A percentile compares a stretch with the other conserved stretches of the same genome.
Evolutionary conservation across 2,329 filamentous ascomycete genomes (phyloP).

Genomic region (Fusarium xyrophilum): DNA sequence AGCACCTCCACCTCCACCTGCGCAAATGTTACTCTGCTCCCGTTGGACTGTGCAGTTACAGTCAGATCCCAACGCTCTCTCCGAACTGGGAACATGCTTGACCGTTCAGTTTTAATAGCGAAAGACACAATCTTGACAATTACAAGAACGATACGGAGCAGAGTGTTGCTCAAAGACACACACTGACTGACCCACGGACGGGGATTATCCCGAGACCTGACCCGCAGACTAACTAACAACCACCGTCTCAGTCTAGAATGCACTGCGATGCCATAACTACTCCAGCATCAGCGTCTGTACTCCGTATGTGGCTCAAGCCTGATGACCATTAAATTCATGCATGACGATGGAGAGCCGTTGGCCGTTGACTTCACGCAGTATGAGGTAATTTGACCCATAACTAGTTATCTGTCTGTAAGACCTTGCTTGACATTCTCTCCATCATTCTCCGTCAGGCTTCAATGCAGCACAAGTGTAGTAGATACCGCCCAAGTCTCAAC

Average conservation of each 20-base stretch:
- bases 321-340: slow-evolving; percentile 8
- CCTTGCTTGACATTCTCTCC: not conserved
- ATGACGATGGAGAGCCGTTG: not conserved
- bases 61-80: slow-evolving; percentile 18
- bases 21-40: not conserved
- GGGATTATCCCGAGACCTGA: slow-evolving; percentile 14
- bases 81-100: slow-evolving; percentile 9
- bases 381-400: slow-evolving; percentile 3
- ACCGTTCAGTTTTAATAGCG: not conserved
- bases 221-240: not conserved
- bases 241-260: not conserved
- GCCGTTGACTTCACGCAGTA: not conserved
- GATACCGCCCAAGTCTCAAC: not conserved
- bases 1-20: not conserved
- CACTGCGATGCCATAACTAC: not conserved
- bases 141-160: not conserved
- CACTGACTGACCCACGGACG: slow-evolving; percentile 3
- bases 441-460: not conserved
- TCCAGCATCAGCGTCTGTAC: not conserved
- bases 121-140: not conserved
- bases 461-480: not conserved
- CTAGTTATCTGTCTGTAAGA: not conserved
- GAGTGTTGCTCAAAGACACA: not conserved
- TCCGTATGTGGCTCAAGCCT: not conserved
- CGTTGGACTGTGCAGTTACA: slow-evolving; percentile 14